phyloP scores from a whole-genome alignment of 2,329 filamentous ascomycete species.

The Aspergillus alliaceus region DNA sequence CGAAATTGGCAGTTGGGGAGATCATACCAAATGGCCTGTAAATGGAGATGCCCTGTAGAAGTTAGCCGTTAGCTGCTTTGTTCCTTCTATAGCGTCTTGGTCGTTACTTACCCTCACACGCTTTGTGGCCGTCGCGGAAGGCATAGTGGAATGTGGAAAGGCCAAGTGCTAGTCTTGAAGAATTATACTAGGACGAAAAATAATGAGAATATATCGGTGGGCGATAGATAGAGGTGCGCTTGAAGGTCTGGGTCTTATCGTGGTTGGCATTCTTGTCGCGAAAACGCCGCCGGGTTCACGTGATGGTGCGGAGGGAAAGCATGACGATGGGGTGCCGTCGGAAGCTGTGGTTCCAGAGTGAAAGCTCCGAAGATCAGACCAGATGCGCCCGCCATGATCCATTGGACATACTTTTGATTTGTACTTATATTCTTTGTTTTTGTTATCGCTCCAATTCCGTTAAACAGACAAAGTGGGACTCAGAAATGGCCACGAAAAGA shows the following conservation, averaged over 20 bases:
- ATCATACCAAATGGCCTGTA: slow-evolving; percentile 48
- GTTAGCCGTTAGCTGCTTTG: slow-evolving; percentile 20
- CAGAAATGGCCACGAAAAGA: slow-evolving; percentile 63
- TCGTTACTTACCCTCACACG: slow-evolving; percentile 48
- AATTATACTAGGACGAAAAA: no score
- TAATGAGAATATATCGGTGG: no score
- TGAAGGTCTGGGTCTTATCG: background rate
- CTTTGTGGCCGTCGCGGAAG: slow-evolving; percentile 55
- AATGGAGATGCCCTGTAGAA: slow-evolving; percentile 43
- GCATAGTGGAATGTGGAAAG: slow-evolving; percentile 40
- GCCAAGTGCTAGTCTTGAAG: background rate
- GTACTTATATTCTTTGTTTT: background rate
- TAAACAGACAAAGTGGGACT: slow-evolving; percentile 12
- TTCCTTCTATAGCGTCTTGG: background rate
- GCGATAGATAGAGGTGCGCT: background rate
- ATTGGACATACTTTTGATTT: slow-evolving; percentile 1
- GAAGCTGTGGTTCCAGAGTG: slow-evolving; percentile 11
- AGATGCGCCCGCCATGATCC: slow-evolving; percentile 11
- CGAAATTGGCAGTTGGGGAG: slow-evolving; percentile 1
- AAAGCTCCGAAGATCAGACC: background rate
- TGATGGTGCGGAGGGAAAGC: slow-evolving; percentile 24
- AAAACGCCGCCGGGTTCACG: slow-evolving; percentile 17
- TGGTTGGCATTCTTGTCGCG: background rate
- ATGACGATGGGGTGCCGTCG: slow-evolving; percentile 16
- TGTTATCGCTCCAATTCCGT: background rate